Percentiles rank a stretch among this genome's conserved stretches.
Evolutionary conservation across 805 yeast species (phyloP).

Genomic region (Nakazawaea anatomiae): DNA sequence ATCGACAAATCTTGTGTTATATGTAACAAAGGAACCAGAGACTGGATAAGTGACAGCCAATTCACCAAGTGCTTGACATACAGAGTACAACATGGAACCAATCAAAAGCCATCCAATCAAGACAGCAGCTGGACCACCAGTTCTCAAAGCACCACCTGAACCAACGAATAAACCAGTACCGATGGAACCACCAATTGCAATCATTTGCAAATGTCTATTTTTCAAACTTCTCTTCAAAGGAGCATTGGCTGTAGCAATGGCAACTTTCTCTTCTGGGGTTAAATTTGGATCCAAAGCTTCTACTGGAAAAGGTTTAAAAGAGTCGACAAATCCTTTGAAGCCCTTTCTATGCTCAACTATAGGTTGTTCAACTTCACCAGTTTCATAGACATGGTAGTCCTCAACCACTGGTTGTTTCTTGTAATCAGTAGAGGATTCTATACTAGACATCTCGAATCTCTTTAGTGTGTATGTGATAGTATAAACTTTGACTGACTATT

Average conservation of each 20-base stretch:
- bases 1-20: constrained; percentile 53
- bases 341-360: constrained; percentile 1
- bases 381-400: constrained; percentile 9
- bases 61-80: constrained; percentile 64
- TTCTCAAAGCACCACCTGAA: constrained; percentile 52
- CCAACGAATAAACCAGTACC: constrained; percentile 83
- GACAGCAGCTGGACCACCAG: constrained; percentile 73
- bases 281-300: constrained; percentile 38
- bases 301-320: constrained; percentile 23
- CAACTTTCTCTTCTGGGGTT: constrained; percentile 41
- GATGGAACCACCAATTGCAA: constrained; percentile 78
- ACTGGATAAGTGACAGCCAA: constrained; percentile 57
- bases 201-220: constrained; percentile 70
- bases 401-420: constrained; percentile 6
- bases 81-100: constrained; percentile 55
- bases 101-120: constrained; percentile 54
- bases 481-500: background rate
- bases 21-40: constrained; percentile 57
- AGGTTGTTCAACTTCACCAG: constrained; percentile 7
- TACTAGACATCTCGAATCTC: constrained; percentile 4
- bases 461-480: background rate
- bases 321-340: constrained; percentile 18
- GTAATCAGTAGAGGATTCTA: constrained; percentile 3
- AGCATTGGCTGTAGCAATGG: constrained; percentile 39
- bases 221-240: constrained; percentile 48